Percentiles rank a stretch among this genome's conserved stretches.
phyloP scores from a whole-genome alignment of 768 basidiomycete species.

The Trametes cingulata region DNA sequence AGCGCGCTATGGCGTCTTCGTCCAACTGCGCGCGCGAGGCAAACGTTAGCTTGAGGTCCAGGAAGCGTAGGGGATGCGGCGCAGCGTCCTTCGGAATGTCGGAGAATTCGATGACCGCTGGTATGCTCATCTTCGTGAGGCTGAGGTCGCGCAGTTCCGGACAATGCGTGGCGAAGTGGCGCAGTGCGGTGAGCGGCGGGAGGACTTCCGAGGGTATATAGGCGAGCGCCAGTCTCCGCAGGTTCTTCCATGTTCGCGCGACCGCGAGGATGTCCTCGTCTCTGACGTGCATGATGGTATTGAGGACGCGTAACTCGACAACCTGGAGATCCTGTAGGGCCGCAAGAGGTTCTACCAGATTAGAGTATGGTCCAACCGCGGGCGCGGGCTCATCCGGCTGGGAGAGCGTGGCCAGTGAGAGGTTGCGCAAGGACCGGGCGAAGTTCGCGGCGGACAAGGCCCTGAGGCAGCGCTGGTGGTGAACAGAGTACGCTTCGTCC shows the following conservation, averaged over 20 bases:
- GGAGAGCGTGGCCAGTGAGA: background rate
- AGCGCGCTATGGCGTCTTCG: constrained; percentile 1
- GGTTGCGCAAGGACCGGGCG: background rate
- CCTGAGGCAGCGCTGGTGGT: background rate
- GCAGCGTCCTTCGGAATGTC: background rate
- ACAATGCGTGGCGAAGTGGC: constrained; percentile 9
- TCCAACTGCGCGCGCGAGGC: background rate
- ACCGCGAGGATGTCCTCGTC: constrained; percentile 6
- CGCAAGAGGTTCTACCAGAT: background rate
- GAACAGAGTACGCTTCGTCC: background rate
- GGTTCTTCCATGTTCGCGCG: constrained; percentile 5
- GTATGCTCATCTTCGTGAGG: constrained; percentile 6
- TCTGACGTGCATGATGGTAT: background rate
- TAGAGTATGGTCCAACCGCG: background rate
- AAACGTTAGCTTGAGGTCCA: constrained; percentile 9
- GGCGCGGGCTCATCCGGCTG: too few relatives aligned
- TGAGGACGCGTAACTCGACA: background rate
- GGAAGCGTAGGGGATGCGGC: constrained; percentile 1
- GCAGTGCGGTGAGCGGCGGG: background rate
- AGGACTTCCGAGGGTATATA: background rate
- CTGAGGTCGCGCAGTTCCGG: constrained; percentile 6
- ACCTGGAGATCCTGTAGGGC: background rate
- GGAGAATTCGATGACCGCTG: background rate
- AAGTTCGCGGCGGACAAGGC: background rate
- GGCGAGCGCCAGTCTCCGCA: background rate